Base-by-base conservation (phyloP, 768 basidiomycete species). In the Dacryopinax spathularia region DNA sequence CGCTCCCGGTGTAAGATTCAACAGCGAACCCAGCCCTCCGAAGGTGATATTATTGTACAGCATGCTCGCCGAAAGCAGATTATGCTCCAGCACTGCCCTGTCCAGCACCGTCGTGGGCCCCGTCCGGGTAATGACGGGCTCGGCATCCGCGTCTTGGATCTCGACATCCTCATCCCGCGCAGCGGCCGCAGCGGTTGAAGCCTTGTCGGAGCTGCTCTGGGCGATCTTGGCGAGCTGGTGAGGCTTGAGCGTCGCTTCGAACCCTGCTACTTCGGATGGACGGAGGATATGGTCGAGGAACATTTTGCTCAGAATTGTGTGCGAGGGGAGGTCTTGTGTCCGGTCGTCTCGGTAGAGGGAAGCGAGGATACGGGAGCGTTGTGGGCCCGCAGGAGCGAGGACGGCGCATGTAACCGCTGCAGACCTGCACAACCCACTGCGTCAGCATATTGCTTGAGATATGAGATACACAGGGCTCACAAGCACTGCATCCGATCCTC, bases 1-100 rank as follows among this genome's bases (percentile, higher is more conserved):
- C 16, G 91, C 92, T 29, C 88, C 87, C 15, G 95, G 88, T 2
- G 90, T 88, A 66, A 98, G 77, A 71, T 92, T 90, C 56, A 99
- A 80, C 16, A 98, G 77, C 0, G 88, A 84, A 22, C 96, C 96
- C 10, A 98, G 76, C n/a, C 95, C 96, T 29, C 82, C 78, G 75
- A 98, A 98, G 29, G 91, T 90, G 76, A 99, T 96, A 70, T 97
- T 98, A 73, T 91, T 92, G 73, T 98, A 99, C 61, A 98, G 92
- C 70, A 93, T 91, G 2, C 93, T 95, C 73, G 92, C 93, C 2
- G 94, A 92, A 66, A 97, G 83, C 10, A 99, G 80, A 73, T 99
- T 99, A 76, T 99, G 96, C 73, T 99, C 96, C 87, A 98, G 91
- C 48, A 99, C 93, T 5, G 96, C 96, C 48, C 94, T 84, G 73